Conservation (phyloP, 345 rosid species). For the Isatis tinctoria region DNA sequence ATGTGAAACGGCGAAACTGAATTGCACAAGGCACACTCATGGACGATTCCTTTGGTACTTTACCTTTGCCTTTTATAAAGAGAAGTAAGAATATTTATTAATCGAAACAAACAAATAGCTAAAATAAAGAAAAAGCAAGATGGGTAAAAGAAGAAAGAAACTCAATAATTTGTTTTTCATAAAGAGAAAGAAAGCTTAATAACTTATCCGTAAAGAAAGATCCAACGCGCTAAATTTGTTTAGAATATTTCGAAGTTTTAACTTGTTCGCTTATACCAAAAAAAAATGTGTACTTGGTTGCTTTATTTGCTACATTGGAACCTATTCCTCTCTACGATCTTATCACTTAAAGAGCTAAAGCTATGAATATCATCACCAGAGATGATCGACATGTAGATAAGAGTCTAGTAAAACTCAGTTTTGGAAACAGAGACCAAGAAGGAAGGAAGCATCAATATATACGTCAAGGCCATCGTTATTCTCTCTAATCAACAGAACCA, state of each 20-base stretch:
- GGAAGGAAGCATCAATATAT: neutral
- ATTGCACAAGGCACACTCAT: conserved; percentile 29
- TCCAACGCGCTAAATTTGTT: conserved; percentile 8
- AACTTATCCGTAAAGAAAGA: conserved; percentile 25
- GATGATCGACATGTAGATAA: neutral
- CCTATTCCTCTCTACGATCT: neutral
- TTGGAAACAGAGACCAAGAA: neutral
- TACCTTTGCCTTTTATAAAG: conserved; percentile 12
- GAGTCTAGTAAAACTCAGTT: neutral
- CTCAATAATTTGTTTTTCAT: neutral
- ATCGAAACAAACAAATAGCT: neutral
- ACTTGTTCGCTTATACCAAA: neutral
- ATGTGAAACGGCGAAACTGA: neutral
- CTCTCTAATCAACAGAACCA: neutral
- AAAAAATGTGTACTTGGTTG: neutral
- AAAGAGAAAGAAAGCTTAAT: neutral
- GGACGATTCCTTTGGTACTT: conserved; percentile 19
- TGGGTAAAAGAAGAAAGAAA: conserved; percentile 24
- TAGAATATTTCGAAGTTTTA: conserved; percentile 2
- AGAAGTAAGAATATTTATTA: neutral
- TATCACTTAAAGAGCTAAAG: neutral
- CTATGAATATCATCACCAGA: neutral
- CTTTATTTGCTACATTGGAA: neutral
- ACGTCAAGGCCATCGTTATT: neutral
- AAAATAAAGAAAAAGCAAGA: conserved; percentile 15